These are phyloP conservation scores for Atkinsonella hypoxylon DNA, from an alignment of 2,329 filamentous ascomycete genomes.

Conservation along the genomic window DNA sequence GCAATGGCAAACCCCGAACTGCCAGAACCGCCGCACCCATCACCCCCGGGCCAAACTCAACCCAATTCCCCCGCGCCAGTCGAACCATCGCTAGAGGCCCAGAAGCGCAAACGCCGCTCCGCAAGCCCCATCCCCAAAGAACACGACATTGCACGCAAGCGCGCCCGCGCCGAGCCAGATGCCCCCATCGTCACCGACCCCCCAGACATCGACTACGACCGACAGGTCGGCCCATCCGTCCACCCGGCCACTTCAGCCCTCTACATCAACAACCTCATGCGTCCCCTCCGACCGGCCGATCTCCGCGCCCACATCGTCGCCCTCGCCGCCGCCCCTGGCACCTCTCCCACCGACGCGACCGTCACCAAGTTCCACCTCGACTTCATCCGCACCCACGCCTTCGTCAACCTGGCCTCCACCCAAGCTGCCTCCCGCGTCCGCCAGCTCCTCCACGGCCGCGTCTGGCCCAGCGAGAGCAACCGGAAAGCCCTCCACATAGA, in stretches of 20 bases:
- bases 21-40: neutral
- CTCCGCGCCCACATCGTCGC: slow-evolving; percentile 58
- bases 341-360: slow-evolving; percentile 36
- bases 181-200: neutral
- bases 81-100: slow-evolving; percentile 28
- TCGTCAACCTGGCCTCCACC: slow-evolving; percentile 58
- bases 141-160: slow-evolving; percentile 43
- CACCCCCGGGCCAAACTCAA: neutral
- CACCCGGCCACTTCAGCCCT: slow-evolving; percentile 66
- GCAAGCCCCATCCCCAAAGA: slow-evolving; percentile 45
- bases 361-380: slow-evolving; percentile 69
- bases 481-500: slow-evolving; percentile 81
- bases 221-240: slow-evolving; percentile 40
- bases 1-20: neutral
- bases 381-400: slow-evolving; percentile 75
- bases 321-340: slow-evolving; percentile 49
- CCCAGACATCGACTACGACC: slow-evolving; percentile 21
- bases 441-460: slow-evolving; percentile 58
- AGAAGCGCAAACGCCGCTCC: slow-evolving; percentile 57
- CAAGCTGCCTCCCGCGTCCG: slow-evolving; percentile 68
- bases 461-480: slow-evolving; percentile 81
- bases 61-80: slow-evolving; percentile 4
- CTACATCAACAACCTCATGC: slow-evolving; percentile 85
- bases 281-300: slow-evolving; percentile 59
- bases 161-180: slow-evolving; percentile 27